Conservation (phyloP, 768 basidiomycete genomes). For the Floccularia luteovirens region DNA sequence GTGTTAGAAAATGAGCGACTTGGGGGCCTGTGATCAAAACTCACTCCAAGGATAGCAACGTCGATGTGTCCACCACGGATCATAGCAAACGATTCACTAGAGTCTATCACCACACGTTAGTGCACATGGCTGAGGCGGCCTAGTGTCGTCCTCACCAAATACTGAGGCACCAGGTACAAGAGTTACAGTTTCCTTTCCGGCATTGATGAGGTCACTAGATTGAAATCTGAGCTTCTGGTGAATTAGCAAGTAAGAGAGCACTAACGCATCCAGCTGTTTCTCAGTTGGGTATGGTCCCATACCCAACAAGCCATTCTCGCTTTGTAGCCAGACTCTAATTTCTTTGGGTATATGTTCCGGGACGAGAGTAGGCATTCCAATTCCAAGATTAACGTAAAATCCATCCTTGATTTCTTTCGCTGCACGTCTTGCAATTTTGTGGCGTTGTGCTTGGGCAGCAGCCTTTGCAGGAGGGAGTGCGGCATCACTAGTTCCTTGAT, state of each 20-base stretch:
- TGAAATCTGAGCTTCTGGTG: constrained; percentile 4
- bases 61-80: constrained; percentile 96
- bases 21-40: too few relatives aligned
- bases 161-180: constrained; percentile 86
- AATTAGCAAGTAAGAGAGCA: constrained; percentile 6
- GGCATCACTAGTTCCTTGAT: constrained; percentile 23
- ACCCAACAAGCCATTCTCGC: constrained; percentile 85
- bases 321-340: constrained; percentile 83
- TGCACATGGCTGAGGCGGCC: too few relatives aligned
- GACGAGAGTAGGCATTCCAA: constrained; percentile 88
- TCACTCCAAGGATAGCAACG: constrained; percentile 85
- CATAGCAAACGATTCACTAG: constrained; percentile 94
- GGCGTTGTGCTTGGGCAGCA: constrained; percentile 45
- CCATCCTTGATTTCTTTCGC: constrained; percentile 88
- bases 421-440: constrained; percentile 77
- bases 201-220: constrained; percentile 82
- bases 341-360: constrained; percentile 70
- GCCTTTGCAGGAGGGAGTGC: constrained; percentile 41
- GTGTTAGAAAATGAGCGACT: neutral
- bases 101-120: constrained; percentile 39
- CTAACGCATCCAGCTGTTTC: constrained; percentile 75
- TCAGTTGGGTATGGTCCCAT: constrained; percentile 88
- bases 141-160: constrained; percentile 52
- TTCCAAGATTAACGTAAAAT: constrained; percentile 83
- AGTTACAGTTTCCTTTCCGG: constrained; percentile 92